A percentile compares a stretch with the other conserved stretches of the same genome.
phyloP scores from a whole-genome alignment of 148 eudicot genomes.

The Bassia scoparia region DNA sequence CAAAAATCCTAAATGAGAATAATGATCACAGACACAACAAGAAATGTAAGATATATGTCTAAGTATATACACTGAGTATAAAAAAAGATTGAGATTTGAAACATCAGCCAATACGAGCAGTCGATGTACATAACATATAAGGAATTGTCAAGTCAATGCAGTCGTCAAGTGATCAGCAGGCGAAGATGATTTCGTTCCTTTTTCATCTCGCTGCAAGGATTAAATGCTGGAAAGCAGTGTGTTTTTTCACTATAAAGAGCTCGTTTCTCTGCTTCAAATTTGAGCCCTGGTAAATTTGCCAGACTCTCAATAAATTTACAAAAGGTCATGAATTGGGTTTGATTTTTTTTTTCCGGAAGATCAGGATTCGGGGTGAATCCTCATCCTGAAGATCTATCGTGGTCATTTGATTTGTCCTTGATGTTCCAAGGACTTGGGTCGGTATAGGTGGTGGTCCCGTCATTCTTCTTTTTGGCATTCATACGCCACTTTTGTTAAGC shows the following conservation, averaged over 20 bases:
- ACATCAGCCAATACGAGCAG: too few species aligned
- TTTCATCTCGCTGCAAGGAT: background rate
- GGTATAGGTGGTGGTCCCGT: constrained; percentile 15
- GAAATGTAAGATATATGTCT: too few species aligned
- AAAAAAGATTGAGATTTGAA: too few species aligned
- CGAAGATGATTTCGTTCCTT: background rate
- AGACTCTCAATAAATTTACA: background rate
- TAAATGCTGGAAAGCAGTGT: background rate
- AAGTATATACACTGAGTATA: too few species aligned
- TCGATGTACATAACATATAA: too few species aligned
- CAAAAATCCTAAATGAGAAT: too few species aligned
- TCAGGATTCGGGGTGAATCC: background rate
- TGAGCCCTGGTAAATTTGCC: background rate
- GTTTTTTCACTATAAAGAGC: background rate
- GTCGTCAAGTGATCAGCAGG: background rate
- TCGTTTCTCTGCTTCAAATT: background rate
- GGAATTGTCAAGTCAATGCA: too few species aligned
- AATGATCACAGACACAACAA: too few species aligned
- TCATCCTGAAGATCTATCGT: background rate
- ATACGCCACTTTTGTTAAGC: constrained; percentile 74
- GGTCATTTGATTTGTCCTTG: background rate
- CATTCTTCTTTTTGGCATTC: constrained; percentile 46
- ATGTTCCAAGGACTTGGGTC: constrained; percentile 26
- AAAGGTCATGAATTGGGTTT: background rate
- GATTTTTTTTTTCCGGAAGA: background rate